Percentiles rank a stretch among this genome's conserved stretches.
Conservation (phyloP, 441 rosid genomes). For the Gossypium trilobum region DNA sequence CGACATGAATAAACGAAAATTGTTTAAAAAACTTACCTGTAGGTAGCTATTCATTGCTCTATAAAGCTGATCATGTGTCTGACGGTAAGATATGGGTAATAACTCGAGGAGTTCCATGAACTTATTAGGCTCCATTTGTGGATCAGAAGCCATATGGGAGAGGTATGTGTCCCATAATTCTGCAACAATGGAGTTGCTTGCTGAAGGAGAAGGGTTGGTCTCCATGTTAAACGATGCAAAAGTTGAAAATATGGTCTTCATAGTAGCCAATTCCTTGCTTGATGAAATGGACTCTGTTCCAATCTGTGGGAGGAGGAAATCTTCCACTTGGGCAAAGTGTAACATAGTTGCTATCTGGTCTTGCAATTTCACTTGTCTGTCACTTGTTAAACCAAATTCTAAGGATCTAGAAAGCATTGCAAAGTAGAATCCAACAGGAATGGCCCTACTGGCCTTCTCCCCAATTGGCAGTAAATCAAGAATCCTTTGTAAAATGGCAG, state of each 20-base stretch:
- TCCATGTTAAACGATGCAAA: constrained; percentile 32
- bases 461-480: constrained; percentile 47
- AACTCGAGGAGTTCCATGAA: constrained; percentile 52
- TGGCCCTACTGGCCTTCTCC: constrained; percentile 40
- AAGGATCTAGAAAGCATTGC: constrained; percentile 45
- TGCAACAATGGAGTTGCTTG: constrained; percentile 38
- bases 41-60: constrained; percentile 51
- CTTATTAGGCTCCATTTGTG: constrained; percentile 33
- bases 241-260: constrained; percentile 49
- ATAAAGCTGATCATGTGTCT: constrained; percentile 61
- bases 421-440: constrained; percentile 67
- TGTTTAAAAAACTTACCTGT: constrained; percentile 29
- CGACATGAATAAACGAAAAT: background rate
- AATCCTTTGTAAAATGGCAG: constrained; percentile 39
- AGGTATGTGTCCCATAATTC: constrained; percentile 60
- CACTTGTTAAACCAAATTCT: constrained; percentile 36
- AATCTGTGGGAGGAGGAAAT: constrained; percentile 39
- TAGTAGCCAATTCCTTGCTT: constrained; percentile 40
- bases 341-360: constrained; percentile 46
- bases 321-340: constrained; percentile 40
- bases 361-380: constrained; percentile 37
- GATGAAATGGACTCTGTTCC: constrained; percentile 26
- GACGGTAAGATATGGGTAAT: constrained; percentile 50
- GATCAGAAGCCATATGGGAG: constrained; percentile 34
- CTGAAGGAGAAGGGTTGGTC: constrained; percentile 29